These are phyloP conservation scores for Apostasia shenzhenica DNA, from an alignment of 106 monocot species.

Conservation along the genomic window DNA sequence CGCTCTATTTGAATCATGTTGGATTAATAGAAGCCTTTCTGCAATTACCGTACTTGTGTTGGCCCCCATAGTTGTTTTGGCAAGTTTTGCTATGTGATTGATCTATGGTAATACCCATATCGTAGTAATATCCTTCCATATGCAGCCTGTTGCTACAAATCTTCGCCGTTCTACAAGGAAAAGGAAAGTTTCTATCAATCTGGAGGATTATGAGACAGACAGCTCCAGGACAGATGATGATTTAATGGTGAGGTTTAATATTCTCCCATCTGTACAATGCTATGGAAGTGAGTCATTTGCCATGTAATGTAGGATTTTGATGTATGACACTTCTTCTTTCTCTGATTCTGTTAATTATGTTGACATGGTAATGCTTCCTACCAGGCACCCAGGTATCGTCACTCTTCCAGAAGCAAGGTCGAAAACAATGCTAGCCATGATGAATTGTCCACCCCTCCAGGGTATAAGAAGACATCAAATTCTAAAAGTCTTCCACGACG, in stretches of 20 bases:
- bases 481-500: conserved; percentile 53
- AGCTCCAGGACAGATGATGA: conserved; percentile 90
- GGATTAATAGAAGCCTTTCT: no score
- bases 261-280: conserved; percentile 38
- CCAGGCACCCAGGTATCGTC: conserved; percentile 64
- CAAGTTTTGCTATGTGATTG: no score
- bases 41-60: no score
- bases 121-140: conserved; percentile 5
- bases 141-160: conserved; percentile 60
- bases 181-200: conserved; percentile 76
- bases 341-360: not conserved
- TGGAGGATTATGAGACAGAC: conserved; percentile 81
- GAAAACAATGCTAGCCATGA: conserved; percentile 45
- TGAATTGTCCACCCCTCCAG: conserved; percentile 29
- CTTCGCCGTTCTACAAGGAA: conserved; percentile 93
- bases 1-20: no score
- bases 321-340: conserved; percentile 4
- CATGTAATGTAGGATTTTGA: conserved; percentile 15
- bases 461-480: conserved; percentile 32
- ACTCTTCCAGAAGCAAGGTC: conserved; percentile 54
- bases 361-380: not conserved
- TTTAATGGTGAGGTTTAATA: conserved; percentile 83
- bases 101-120: not conserved
- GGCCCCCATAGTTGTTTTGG: no score
- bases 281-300: conserved; percentile 32